Evolutionary conservation across 2,329 filamentous ascomycete genomes (phyloP).

Genomic region (Mycogone perniciosa): DNA sequence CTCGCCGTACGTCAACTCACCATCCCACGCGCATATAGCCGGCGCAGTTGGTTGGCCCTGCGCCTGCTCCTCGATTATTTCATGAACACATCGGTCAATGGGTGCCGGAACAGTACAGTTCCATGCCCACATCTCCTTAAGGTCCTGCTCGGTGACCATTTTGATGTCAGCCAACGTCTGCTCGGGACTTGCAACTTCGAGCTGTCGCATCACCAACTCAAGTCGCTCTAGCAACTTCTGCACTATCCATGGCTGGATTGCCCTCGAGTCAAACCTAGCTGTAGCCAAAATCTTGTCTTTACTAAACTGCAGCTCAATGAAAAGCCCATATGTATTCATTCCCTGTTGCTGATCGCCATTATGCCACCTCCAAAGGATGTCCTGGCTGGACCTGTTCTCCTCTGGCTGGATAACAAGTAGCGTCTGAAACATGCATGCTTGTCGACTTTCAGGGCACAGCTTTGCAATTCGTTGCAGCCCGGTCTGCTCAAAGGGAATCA

Average conservation of each 20-base stretch:
- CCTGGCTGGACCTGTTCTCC: no score
- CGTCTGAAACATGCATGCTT: slow-evolving; percentile 1
- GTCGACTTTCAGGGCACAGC: neutral
- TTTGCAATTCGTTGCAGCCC: slow-evolving; percentile 1
- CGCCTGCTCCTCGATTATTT: neutral
- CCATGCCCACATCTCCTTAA: slow-evolving; percentile 1
- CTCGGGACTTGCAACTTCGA: neutral
- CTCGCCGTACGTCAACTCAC: slow-evolving; percentile 17
- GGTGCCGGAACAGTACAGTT: neutral
- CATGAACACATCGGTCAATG: slow-evolving; percentile 1
- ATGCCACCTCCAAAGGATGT: no score
- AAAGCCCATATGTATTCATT: slow-evolving; percentile 5
- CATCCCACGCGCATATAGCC: slow-evolving; percentile 20
- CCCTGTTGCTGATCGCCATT: neutral
- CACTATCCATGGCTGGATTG: neutral
- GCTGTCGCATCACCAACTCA: neutral
- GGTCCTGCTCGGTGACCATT: neutral
- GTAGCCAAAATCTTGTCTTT: neutral
- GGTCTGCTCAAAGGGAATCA: slow-evolving; percentile 1
- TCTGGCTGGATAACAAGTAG: neutral
- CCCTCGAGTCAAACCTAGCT: slow-evolving; percentile 1
- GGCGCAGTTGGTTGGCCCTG: slow-evolving; percentile 1
- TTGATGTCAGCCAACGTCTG: neutral
- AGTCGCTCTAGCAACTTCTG: neutral
- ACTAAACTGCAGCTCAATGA: neutral